Evolutionary conservation across 2,329 filamentous ascomycete species (phyloP).

Genomic region (Colletotrichum sp.): DNA sequence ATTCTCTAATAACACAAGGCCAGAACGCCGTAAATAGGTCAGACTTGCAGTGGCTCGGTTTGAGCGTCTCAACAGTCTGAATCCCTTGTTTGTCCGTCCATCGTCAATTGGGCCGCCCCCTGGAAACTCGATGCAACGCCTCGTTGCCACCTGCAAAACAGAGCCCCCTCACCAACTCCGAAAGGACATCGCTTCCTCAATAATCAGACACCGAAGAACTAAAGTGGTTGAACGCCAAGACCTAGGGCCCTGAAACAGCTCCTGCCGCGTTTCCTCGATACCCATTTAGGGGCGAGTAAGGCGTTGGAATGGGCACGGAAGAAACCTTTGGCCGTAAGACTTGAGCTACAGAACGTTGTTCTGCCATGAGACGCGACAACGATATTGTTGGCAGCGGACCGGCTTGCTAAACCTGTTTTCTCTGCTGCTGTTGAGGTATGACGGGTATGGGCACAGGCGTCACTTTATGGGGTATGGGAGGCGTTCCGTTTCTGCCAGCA

Average conservation of each 20-base stretch:
- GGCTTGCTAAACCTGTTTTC: constrained; percentile 9
- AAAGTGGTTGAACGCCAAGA: neutral
- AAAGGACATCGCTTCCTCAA: constrained; percentile 1
- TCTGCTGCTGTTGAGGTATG: constrained; percentile 42
- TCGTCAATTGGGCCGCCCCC: neutral
- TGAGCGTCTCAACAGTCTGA: neutral
- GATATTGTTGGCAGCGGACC: neutral
- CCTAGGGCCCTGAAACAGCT: neutral
- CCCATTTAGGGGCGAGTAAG: neutral
- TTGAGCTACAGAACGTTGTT: neutral
- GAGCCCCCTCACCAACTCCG: constrained; percentile 5
- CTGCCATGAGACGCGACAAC: neutral
- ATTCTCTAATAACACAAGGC: constrained; percentile 17
- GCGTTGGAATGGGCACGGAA: neutral
- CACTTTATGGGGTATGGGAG: constrained; percentile 42
- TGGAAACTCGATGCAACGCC: neutral
- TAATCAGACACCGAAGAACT: constrained; percentile 11
- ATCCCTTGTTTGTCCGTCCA: neutral
- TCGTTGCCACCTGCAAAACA: neutral
- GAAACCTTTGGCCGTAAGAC: neutral
- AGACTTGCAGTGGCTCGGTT: neutral
- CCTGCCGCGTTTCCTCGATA: neutral
- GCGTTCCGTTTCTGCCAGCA: constrained; percentile 34
- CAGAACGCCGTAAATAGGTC: constrained; percentile 10
- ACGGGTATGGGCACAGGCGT: constrained; percentile 49